These are phyloP conservation scores for Naegleria gruberi DNA, from an alignment of 208 protist species.

Conservation along the genomic window DNA sequence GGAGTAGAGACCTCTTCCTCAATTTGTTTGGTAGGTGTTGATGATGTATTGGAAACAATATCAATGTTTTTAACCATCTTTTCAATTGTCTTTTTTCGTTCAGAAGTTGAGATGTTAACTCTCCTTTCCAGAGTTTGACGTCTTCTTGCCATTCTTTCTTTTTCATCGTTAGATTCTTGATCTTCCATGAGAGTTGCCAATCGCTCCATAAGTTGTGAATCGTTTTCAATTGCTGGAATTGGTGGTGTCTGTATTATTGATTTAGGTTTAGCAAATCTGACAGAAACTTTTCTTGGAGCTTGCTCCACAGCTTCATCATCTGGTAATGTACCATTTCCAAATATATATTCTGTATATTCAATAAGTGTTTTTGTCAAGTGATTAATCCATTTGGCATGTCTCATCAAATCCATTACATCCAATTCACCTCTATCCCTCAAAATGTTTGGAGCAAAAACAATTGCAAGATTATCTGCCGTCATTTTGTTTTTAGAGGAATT, in stretches of 20 bases:
- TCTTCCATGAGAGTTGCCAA: background rate
- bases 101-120: background rate
- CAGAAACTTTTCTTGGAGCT: background rate
- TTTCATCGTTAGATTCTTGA: background rate
- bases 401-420: background rate
- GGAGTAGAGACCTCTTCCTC: background rate
- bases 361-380: background rate
- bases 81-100: background rate
- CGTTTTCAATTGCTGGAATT: background rate
- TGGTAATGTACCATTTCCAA: background rate
- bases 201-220: background rate
- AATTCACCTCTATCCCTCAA: background rate
- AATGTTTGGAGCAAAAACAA: slow-evolving; percentile 22
- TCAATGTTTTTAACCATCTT: background rate
- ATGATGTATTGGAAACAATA: background rate
- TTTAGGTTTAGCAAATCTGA: no score
- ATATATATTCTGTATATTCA: background rate
- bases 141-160: background rate
- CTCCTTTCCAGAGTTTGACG: background rate
- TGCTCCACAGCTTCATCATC: no score
- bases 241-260: no score
- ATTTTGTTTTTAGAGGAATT: background rate
- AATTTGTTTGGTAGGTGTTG: background rate
- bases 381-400: background rate
- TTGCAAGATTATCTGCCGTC: background rate